Evolutionary conservation across 768 basidiomycete genomes (phyloP).

Genomic region (Pisolithus orientalis): DNA sequence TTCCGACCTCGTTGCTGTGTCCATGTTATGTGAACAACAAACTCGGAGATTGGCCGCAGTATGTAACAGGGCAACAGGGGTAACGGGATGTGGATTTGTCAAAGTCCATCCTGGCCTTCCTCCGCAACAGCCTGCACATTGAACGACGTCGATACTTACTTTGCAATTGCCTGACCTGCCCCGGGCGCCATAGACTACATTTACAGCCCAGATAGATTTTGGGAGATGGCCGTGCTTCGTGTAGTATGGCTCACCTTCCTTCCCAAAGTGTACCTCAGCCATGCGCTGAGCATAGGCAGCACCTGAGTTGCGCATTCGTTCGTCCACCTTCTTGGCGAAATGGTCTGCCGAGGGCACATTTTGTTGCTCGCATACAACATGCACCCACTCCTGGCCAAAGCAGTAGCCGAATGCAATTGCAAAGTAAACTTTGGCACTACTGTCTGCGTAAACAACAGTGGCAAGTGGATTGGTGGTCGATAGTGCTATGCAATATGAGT

Average conservation of each 20-base stretch:
- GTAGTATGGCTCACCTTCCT: neutral
- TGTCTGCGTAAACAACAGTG: neutral
- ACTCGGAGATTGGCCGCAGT: no score
- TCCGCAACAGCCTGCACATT: neutral
- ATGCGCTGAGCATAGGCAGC: neutral
- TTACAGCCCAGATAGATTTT: neutral
- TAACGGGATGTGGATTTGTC: no score
- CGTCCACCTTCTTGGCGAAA: neutral
- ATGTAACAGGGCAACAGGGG: no score
- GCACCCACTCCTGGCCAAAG: neutral
- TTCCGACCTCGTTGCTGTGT: no score
- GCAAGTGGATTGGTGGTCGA: neutral
- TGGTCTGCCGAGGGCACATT: neutral
- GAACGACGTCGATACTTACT: neutral
- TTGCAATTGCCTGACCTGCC: neutral
- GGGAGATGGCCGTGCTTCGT: neutral
- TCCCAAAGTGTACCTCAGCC: neutral
- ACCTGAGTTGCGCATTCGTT: neutral
- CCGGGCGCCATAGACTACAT: neutral
- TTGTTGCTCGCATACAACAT: neutral
- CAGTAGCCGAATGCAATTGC: neutral
- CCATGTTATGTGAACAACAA: no score
- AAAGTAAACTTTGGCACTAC: neutral
- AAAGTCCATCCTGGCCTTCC: neutral
- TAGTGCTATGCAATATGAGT: neutral